Evolutionary conservation across 1,284 basidiomycete genomes (phyloP).

Genomic region (Papiliotrema fonsecae): DNA sequence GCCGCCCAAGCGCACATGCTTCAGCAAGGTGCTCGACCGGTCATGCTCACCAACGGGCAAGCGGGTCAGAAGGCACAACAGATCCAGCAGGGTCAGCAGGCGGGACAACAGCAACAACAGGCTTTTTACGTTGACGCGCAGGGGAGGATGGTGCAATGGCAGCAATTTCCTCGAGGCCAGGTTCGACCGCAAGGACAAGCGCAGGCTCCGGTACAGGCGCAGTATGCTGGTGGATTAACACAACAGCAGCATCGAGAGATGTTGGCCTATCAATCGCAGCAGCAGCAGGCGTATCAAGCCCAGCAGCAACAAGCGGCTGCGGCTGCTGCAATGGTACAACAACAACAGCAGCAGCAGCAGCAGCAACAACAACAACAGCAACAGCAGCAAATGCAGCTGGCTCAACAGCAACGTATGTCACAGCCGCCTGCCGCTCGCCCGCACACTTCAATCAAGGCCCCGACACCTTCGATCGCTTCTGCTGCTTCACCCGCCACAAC

Average conservation of each 20-base stretch:
- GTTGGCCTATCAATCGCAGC: conserved; percentile 1
- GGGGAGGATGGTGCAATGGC: not conserved
- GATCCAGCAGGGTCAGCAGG: not conserved
- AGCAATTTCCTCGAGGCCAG: too few relatives aligned
- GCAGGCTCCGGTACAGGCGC: too few relatives aligned
- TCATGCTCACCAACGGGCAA: not conserved
- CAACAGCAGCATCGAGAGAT: not conserved
- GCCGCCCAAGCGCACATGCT: not conserved
- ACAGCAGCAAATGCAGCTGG: not conserved
- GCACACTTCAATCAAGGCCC: not conserved
- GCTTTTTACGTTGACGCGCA: not conserved
- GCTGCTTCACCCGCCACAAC: too few relatives aligned
- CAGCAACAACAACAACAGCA: conserved; percentile 1
- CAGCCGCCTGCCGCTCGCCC: conserved; percentile 4
- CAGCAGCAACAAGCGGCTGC: conserved; percentile 1
- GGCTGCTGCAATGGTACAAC: not conserved
- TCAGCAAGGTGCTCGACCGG: not conserved
- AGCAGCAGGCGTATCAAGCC: not conserved
- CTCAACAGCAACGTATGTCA: conserved; percentile 4
- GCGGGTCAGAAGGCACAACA: not conserved
- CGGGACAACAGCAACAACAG: not conserved
- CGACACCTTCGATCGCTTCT: conserved; percentile 2
- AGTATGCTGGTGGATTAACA: not conserved
- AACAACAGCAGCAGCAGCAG: not conserved
- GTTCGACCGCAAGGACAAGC: too few relatives aligned